A percentile compares a stretch with the other conserved stretches of the same genome.
Evolutionary conservation across 2,329 filamentous ascomycete species (phyloP).

Genomic region (Coniochaeta sp.): DNA sequence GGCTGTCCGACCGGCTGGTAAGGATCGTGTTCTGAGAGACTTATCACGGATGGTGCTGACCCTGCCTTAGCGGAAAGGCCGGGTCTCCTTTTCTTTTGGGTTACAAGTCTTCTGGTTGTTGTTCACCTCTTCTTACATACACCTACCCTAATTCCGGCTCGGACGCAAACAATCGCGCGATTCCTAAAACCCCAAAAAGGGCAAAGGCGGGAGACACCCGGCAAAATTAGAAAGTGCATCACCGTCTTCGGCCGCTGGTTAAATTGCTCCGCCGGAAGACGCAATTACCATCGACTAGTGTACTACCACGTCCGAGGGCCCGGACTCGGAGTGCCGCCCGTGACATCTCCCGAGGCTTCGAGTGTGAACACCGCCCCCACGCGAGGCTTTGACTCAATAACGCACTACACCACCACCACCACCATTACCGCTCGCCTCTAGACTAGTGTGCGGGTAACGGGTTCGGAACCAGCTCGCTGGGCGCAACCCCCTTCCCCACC

Average conservation of each 20-base stretch:
- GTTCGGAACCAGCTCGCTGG: background rate
- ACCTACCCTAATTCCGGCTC: too few relatives aligned
- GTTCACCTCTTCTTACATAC: too few relatives aligned
- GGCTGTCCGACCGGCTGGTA: too few relatives aligned
- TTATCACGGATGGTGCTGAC: too few relatives aligned
- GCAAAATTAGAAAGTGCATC: background rate
- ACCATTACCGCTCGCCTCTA: background rate
- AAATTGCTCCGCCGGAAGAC: constrained; percentile 2
- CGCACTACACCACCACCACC: background rate
- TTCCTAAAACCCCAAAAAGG: too few relatives aligned
- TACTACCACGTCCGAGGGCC: background rate
- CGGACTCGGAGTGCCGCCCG: background rate
- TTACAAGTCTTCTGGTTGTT: too few relatives aligned
- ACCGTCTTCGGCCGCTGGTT: background rate
- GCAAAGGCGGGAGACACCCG: background rate
- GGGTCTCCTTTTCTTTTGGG: too few relatives aligned
- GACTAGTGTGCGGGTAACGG: background rate
- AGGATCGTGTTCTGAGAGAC: too few relatives aligned
- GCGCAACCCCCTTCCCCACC: background rate
- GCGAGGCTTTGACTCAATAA: background rate
- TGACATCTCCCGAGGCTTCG: background rate
- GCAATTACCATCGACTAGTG: background rate
- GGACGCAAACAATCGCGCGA: too few relatives aligned
- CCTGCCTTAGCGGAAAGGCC: too few relatives aligned
- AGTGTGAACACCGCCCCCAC: background rate